Evolutionary conservation across 306 rosid genomes (phyloP).

Genomic region (Vigna trinervia): DNA sequence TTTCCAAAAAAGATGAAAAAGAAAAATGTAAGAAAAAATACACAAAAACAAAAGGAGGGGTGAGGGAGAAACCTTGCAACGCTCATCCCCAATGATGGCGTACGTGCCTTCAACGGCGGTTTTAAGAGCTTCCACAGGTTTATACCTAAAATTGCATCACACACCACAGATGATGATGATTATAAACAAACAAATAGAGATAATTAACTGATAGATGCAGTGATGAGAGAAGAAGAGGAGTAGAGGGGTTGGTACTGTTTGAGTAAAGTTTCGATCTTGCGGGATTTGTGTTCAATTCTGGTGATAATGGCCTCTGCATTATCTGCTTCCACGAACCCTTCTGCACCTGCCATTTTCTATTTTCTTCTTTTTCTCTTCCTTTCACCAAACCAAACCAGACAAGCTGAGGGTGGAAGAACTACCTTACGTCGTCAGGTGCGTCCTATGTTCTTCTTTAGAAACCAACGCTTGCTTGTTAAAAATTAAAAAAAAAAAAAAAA

Average conservation of each 20-base stretch:
- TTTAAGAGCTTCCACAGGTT: constrained; percentile 89
- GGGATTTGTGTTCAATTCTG: constrained; percentile 91
- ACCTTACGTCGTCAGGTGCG: neutral
- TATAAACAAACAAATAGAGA: too few relatives aligned
- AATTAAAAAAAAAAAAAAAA: neutral
- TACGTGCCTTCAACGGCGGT: constrained; percentile 97
- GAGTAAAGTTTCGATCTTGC: constrained; percentile 95
- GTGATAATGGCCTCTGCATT: constrained; percentile 93
- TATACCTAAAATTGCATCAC: constrained; percentile 58
- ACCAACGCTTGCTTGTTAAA: neutral
- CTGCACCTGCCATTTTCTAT: constrained; percentile 64
- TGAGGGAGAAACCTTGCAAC: constrained; percentile 75
- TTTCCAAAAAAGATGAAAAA: neutral
- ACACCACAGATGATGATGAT: too few relatives aligned
- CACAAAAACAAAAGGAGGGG: neutral
- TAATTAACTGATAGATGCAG: too few relatives aligned
- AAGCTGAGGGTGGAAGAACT: neutral
- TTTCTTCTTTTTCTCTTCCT: constrained; percentile 7
- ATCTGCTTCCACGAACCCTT: constrained; percentile 74
- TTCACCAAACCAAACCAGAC: constrained; percentile 27
- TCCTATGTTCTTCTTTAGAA: neutral
- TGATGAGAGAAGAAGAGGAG: too few relatives aligned
- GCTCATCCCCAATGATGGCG: constrained; percentile 86
- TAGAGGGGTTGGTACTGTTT: constrained; percentile 60
- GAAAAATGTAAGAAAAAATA: neutral